Conservation (phyloP, 306 rosid genomes). For the Biancaea sappan region DNA sequence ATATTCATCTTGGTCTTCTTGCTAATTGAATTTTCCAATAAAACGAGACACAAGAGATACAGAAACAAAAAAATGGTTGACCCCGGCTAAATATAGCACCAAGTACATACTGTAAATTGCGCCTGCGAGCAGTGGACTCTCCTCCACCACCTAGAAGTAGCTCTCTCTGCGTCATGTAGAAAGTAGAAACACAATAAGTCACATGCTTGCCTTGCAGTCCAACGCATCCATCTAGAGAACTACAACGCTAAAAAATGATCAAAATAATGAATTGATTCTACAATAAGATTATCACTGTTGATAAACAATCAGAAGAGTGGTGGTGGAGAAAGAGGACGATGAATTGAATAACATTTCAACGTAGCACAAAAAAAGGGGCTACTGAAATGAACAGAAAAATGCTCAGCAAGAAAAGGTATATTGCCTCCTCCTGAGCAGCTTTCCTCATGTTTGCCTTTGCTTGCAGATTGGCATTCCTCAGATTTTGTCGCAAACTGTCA, state of each 20-base stretch:
- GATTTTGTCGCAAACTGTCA: constrained; percentile 61
- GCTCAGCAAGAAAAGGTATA: not conserved
- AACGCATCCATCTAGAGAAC: constrained; percentile 11
- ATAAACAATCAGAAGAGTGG: not conserved
- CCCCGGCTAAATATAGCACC: constrained; percentile 5
- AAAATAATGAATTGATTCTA: not conserved
- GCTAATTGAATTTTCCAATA: constrained; percentile 19
- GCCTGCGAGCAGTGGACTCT: constrained; percentile 87
- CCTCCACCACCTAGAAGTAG: constrained; percentile 87
- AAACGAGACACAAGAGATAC: not conserved
- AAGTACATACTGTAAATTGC: constrained; percentile 80
- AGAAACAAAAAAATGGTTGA: not conserved
- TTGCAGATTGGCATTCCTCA: constrained; percentile 86
- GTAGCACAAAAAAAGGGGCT: not conserved
- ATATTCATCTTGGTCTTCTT: constrained; percentile 23
- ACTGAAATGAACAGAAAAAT: constrained; percentile 5
- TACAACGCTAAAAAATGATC: not conserved
- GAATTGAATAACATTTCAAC: not conserved
- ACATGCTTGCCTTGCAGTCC: constrained; percentile 1
- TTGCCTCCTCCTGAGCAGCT: constrained; percentile 84
- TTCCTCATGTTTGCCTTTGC: constrained; percentile 79
- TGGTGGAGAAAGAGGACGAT: not conserved
- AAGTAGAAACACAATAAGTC: constrained; percentile 21
- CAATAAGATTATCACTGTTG: not conserved
- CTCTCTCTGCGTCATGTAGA: constrained; percentile 64